Percentiles rank a stretch among this genome's conserved stretches.
Evolutionary conservation across 768 basidiomycete genomes (phyloP).

Genomic region (Leucocoprinus leucothites): DNA sequence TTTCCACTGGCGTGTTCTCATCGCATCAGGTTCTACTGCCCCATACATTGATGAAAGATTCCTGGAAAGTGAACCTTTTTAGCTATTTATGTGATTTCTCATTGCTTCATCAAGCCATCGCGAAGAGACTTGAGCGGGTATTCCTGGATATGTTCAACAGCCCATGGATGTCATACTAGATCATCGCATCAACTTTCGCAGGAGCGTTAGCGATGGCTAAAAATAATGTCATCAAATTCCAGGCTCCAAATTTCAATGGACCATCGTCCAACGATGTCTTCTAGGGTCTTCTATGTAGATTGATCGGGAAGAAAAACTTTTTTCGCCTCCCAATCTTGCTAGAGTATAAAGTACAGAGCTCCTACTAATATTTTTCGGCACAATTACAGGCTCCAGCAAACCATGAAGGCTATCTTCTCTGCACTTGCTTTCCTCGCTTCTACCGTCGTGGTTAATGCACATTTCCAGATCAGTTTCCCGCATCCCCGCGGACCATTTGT

Average conservation of each 20-base stretch:
- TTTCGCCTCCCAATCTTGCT: neutral
- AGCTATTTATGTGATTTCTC: too few species aligned
- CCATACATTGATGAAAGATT: too few species aligned
- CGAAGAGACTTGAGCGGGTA: too few species aligned
- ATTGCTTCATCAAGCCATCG: too few species aligned
- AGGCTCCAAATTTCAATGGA: neutral
- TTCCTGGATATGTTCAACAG: too few species aligned
- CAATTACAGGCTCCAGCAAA: neutral
- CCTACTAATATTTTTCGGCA: neutral
- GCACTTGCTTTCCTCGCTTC: slow-evolving; percentile 16
- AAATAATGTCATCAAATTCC: slow-evolving; percentile 3
- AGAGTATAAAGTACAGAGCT: neutral
- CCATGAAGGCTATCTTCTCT: slow-evolving; percentile 31
- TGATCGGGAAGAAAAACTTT: slow-evolving; percentile 8
- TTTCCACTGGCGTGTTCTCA: too few species aligned
- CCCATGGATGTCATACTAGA: neutral
- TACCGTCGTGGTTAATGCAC: slow-evolving; percentile 54
- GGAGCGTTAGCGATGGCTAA: neutral
- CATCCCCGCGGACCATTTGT: slow-evolving; percentile 66
- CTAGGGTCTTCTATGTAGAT: neutral
- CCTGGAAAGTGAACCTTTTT: too few species aligned
- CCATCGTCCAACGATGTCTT: neutral
- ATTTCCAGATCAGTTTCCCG: slow-evolving; percentile 76
- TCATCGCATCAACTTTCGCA: neutral
- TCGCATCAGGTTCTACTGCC: too few species aligned